These are phyloP conservation scores for Botrytis fabae DNA, from an alignment of 2,329 filamentous ascomycete genomes.

Conservation along the genomic window DNA sequence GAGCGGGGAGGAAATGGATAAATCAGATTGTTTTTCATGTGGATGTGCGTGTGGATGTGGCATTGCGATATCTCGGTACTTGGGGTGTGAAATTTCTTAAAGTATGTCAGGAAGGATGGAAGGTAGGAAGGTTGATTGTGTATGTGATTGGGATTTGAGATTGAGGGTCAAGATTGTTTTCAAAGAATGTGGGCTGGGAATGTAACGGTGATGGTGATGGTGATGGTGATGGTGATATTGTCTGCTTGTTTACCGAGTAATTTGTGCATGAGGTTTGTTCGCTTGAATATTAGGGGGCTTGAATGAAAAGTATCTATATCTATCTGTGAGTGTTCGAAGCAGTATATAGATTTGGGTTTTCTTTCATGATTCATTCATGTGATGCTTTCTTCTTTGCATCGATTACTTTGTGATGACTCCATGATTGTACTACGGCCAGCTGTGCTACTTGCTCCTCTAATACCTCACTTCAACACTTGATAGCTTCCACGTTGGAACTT, in stretches of 20 bases:
- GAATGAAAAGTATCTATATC: not conserved
- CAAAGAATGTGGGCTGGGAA: not conserved
- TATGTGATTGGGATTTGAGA: not conserved
- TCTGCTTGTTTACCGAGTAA: not conserved
- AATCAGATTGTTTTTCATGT: not conserved
- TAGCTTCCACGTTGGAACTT: too few relatives aligned
- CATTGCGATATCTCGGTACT: not conserved
- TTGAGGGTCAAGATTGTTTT: not conserved
- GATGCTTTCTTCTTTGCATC: too few relatives aligned
- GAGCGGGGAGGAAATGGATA: not conserved
- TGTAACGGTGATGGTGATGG: not conserved
- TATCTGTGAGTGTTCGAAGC: not conserved
- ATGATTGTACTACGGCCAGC: too few relatives aligned
- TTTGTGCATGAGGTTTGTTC: not conserved
- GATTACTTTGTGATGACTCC: too few relatives aligned
- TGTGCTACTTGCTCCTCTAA: too few relatives aligned
- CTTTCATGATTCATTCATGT: too few relatives aligned
- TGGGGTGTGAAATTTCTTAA: not conserved
- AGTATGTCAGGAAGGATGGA: too few relatives aligned
- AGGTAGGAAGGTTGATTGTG: not conserved
- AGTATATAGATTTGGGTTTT: too few relatives aligned
- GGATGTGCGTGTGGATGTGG: not conserved
- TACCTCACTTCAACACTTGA: too few relatives aligned
- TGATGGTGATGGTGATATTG: not conserved
- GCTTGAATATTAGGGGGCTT: not conserved